phyloP scores from a whole-genome alignment of 129 eudicot species.

The Flaveria bidentis region DNA sequence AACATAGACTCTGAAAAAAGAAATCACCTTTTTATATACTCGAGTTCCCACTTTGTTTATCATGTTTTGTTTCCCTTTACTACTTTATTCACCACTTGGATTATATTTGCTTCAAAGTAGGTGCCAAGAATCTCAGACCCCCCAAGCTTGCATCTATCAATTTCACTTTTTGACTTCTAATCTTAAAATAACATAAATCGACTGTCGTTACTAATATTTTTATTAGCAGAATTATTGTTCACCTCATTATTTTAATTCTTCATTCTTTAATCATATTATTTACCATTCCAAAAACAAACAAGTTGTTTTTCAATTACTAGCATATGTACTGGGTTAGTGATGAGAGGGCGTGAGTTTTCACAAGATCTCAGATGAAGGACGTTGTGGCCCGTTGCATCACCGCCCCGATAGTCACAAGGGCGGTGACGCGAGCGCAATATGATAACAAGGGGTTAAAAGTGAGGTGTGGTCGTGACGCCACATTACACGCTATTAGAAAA shows the following conservation, averaged over 20 bases:
- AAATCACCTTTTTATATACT: slow-evolving; percentile 30
- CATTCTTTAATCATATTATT: neutral
- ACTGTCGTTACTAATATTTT: neutral
- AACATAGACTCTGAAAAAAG: neutral
- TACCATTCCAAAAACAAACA: too few relatives aligned
- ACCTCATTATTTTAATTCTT: neutral
- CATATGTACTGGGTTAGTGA: too few relatives aligned
- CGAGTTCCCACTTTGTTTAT: slow-evolving; percentile 32
- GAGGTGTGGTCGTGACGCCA: too few relatives aligned
- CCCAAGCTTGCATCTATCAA: slow-evolving; percentile 21
- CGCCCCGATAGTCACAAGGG: too few relatives aligned
- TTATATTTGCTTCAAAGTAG: slow-evolving; percentile 51
- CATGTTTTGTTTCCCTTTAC: slow-evolving; percentile 24
- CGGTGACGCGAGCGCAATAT: too few relatives aligned
- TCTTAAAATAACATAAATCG: slow-evolving; percentile 26
- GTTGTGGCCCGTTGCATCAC: too few relatives aligned
- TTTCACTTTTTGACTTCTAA: slow-evolving; percentile 49
- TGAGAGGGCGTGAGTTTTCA: too few relatives aligned
- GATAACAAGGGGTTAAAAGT: too few relatives aligned
- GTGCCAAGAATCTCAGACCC: slow-evolving; percentile 56
- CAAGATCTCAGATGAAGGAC: too few relatives aligned
- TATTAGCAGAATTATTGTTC: neutral
- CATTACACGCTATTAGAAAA: neutral
- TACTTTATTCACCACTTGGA: slow-evolving; percentile 48
- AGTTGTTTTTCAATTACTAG: too few relatives aligned